These are phyloP conservation scores for Candida tibetensis DNA, from an alignment of 805 yeast genomes.

Conservation along the genomic window DNA sequence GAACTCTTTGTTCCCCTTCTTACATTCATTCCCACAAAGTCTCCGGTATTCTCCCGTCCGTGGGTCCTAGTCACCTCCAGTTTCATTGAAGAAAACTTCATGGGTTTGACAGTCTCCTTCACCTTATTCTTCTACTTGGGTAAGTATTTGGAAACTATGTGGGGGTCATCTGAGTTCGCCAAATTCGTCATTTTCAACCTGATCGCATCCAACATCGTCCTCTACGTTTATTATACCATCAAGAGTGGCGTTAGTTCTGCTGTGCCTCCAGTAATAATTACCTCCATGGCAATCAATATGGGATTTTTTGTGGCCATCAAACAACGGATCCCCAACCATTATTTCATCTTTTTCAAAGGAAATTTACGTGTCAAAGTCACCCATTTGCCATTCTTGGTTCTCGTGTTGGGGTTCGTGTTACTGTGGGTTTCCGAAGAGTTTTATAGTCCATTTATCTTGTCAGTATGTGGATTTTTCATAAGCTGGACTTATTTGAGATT, in stretches of 20 bases:
- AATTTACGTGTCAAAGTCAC: slow-evolving; percentile 43
- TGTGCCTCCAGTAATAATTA: slow-evolving; percentile 47
- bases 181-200: slow-evolving; percentile 43
- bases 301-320: slow-evolving; percentile 64
- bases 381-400: slow-evolving; percentile 30
- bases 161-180: slow-evolving; percentile 56
- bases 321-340: slow-evolving; percentile 63
- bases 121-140: slow-evolving; percentile 51
- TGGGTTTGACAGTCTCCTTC: slow-evolving; percentile 37
- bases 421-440: slow-evolving; percentile 28
- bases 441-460: slow-evolving; percentile 20
- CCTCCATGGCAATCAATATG: slow-evolving; percentile 53
- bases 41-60: slow-evolving; percentile 40
- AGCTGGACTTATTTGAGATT: slow-evolving; percentile 42
- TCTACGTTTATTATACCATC: slow-evolving; percentile 26
- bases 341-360: slow-evolving; percentile 48
- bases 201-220: slow-evolving; percentile 32
- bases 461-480: slow-evolving; percentile 30
- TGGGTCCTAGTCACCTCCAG: slow-evolving; percentile 51
- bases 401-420: slow-evolving; percentile 21
- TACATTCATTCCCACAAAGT: slow-evolving; percentile 47
- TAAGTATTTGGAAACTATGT: slow-evolving; percentile 59
- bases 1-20: slow-evolving; percentile 48
- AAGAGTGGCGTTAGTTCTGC: slow-evolving; percentile 12
- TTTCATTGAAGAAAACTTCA: slow-evolving; percentile 44